These are phyloP conservation scores for Pseudodiploospora longispora DNA, from an alignment of 2,329 filamentous ascomycete species.

Conservation along the genomic window DNA sequence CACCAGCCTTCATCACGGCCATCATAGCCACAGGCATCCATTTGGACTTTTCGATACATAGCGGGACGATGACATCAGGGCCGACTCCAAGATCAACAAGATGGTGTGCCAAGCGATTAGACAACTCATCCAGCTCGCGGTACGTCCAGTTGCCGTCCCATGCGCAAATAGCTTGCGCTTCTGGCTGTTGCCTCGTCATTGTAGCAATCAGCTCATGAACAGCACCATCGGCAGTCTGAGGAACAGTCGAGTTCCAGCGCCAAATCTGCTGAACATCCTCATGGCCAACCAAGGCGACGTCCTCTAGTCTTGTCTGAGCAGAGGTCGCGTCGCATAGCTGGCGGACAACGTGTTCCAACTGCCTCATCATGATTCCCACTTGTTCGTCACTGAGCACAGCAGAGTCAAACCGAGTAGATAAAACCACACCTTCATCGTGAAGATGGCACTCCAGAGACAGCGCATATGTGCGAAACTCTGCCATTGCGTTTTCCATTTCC, in stretches of 20 bases:
- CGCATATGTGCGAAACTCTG: not conserved
- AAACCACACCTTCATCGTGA: not conserved
- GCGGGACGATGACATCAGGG: constrained; percentile 15
- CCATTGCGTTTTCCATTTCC: constrained; percentile 1
- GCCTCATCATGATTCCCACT: not conserved
- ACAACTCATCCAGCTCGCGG: constrained; percentile 7
- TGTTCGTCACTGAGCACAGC: not conserved
- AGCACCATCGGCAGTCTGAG: constrained; percentile 14
- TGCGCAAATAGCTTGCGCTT: constrained; percentile 29
- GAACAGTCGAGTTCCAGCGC: constrained; percentile 10
- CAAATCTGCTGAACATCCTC: constrained; percentile 6
- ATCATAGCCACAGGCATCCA: constrained; percentile 13
- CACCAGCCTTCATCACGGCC: constrained; percentile 6
- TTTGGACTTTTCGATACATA: constrained; percentile 29
- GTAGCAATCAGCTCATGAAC: constrained; percentile 34
- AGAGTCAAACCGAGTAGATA: not conserved
- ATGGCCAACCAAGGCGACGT: not conserved
- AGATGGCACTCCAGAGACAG: not conserved
- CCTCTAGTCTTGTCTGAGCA: not conserved
- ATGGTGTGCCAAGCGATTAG: constrained; percentile 3
- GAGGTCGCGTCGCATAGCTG: not conserved
- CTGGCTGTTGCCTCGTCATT: constrained; percentile 23
- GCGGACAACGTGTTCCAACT: not conserved
- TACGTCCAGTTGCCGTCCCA: constrained; percentile 29
- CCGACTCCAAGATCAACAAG: constrained; percentile 5